Conservation (phyloP, 495 filamentous ascomycete genomes). For the Immersiella caudata region DNA sequence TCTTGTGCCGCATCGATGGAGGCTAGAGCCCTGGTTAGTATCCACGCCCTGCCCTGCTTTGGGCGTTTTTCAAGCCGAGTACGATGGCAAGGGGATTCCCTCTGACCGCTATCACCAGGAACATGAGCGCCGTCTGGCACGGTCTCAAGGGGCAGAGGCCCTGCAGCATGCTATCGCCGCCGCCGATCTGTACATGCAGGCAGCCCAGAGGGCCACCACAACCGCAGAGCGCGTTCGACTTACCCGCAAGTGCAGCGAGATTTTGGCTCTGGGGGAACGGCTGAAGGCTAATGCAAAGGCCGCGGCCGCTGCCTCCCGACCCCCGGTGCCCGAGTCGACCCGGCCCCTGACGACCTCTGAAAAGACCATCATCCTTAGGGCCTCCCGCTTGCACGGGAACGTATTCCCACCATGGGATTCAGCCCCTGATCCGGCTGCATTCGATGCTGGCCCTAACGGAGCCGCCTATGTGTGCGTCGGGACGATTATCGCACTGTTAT, state of each 20-base stretch:
- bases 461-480: conserved; percentile 28
- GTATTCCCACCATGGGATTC: conserved; percentile 80
- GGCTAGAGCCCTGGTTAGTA: conserved; percentile 45
- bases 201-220: conserved; percentile 55
- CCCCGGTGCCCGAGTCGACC: conserved; percentile 56
- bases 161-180: conserved; percentile 73
- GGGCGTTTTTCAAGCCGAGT: not conserved
- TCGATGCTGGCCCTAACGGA: conserved; percentile 43
- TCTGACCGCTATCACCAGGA: conserved; percentile 50
- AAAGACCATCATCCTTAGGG: conserved; percentile 74
- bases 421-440: conserved; percentile 61
- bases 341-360: conserved; percentile 71
- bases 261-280: conserved; percentile 68
- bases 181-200: conserved; percentile 77
- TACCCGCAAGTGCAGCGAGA: conserved; percentile 64
- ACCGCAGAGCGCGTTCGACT: conserved; percentile 61
- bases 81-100: conserved; percentile 29
- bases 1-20: conserved; percentile 31
- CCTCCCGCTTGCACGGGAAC: conserved; percentile 76
- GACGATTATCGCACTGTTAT: not conserved
- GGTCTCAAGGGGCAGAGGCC: conserved; percentile 63
- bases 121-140: conserved; percentile 60
- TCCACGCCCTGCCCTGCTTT: not conserved
- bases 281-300: conserved; percentile 60
- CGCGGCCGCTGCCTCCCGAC: conserved; percentile 30